These are phyloP conservation scores for Calonectria montana DNA, from an alignment of 2,329 filamentous ascomycete genomes.

Conservation along the genomic window DNA sequence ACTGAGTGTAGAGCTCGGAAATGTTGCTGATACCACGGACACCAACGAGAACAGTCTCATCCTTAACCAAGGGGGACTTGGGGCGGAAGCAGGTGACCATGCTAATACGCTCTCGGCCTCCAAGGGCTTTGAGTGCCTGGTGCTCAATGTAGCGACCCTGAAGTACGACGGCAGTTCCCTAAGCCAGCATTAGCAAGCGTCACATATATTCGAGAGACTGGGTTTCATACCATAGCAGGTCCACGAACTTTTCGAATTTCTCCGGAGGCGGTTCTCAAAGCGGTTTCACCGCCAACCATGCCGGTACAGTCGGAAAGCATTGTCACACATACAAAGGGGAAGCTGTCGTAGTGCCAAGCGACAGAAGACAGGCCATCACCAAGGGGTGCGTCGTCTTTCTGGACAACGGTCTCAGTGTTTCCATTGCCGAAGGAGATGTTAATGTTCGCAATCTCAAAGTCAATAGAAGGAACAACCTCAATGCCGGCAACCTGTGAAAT, in stretches of 20 bases:
- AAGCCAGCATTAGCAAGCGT: slow-evolving; percentile 26
- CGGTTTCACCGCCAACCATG: slow-evolving; percentile 75
- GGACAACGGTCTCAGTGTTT: slow-evolving; percentile 50
- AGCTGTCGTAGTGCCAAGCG: slow-evolving; percentile 73
- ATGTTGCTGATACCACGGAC: slow-evolving; percentile 69
- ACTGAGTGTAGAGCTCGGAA: slow-evolving; percentile 69
- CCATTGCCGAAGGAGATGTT: slow-evolving; percentile 66
- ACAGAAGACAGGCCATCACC: slow-evolving; percentile 58
- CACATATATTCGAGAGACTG: slow-evolving; percentile 59
- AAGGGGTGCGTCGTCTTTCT: slow-evolving; percentile 49
- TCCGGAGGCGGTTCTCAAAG: slow-evolving; percentile 62
- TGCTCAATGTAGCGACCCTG: slow-evolving; percentile 76
- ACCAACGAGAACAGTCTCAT: slow-evolving; percentile 70
- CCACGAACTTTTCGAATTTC: slow-evolving; percentile 68
- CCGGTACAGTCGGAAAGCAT: slow-evolving; percentile 72
- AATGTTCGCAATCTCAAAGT: slow-evolving; percentile 64
- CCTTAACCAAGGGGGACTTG: slow-evolving; percentile 62
- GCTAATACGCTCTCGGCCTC: slow-evolving; percentile 70
- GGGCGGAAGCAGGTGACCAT: slow-evolving; percentile 75
- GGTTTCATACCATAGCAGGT: slow-evolving; percentile 60
- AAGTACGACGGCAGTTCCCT: slow-evolving; percentile 70
- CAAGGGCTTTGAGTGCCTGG: slow-evolving; percentile 67
- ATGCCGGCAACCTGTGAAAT: slow-evolving; percentile 65
- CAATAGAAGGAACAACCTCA: slow-evolving; percentile 64
- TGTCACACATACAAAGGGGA: slow-evolving; percentile 74